phyloP scores from a whole-genome alignment of 1,139 yeast species.

The Entelexis sorbosivorans region DNA sequence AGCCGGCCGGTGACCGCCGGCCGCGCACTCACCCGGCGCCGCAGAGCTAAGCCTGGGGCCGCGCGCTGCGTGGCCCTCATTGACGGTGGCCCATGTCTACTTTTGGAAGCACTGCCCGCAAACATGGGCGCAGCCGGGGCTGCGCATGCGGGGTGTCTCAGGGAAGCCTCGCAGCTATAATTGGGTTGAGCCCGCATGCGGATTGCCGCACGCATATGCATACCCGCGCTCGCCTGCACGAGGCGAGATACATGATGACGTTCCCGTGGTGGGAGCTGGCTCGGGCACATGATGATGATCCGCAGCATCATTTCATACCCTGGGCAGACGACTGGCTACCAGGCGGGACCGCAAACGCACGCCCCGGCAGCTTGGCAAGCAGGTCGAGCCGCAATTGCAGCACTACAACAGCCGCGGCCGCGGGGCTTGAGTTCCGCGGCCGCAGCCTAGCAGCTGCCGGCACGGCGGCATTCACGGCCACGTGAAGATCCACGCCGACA shows the following conservation, averaged over 20 bases:
- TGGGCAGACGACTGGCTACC: neutral
- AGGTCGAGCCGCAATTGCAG: neutral
- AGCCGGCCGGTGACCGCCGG: no score
- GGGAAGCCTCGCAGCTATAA: neutral
- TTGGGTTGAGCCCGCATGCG: neutral
- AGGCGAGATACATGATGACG: neutral
- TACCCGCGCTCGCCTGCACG: neutral
- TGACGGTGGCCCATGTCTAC: no score
- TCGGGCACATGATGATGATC: neutral
- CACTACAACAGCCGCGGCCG: no score
- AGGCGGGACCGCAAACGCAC: neutral
- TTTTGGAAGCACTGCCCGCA: neutral
- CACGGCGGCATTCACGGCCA: no score
- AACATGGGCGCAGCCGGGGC: neutral
- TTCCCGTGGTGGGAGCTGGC: neutral
- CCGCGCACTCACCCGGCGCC: no score
- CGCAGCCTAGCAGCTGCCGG: no score
- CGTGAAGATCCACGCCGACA: neutral
- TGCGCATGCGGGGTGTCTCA: neutral
- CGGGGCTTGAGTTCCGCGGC: no score
- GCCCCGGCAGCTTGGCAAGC: neutral
- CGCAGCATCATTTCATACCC: neutral
- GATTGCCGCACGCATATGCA: neutral
- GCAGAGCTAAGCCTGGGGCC: no score
- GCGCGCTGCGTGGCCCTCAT: no score